Evolutionary conservation across 768 basidiomycete species (phyloP), one percentile per base, ranked within the genome.

Genomic region (Tricholoma bakamatsutake): DNA sequence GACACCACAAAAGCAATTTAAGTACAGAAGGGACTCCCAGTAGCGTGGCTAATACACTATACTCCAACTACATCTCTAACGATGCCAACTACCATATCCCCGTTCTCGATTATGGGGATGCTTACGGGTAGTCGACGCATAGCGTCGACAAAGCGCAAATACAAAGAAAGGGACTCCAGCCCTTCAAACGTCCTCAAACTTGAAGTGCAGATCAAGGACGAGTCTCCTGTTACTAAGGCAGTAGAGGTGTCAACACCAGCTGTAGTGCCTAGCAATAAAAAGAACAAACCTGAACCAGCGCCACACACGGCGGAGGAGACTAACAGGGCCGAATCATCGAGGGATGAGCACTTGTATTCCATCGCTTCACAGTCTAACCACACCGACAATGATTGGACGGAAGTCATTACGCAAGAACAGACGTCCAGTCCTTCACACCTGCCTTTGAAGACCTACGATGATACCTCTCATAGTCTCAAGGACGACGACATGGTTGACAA

Each of bases 101-200:
- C 59, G 55, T 62, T 59, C 50, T 60, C 59, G 9, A 55, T 62
- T 43, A 52, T 62, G 6, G 59, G 59, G n/a, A 18, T 60, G 52
- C 52, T 62, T 21, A 62, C 60, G 46, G 54, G 59, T 39, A 57
- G 56, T 40, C 52, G 58, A 39, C 60, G 57, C 2, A n/a, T 53
- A 18, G n/a, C 55, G 8, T 49, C 55, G 17, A 35, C 40, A 40
- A 56, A 50, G 12, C 49, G 8, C 30, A 53, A 34, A 13, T 49
- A 48, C 43, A 57, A 50, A 59, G 55, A 24, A 28, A 47, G 34
- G 24, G 13, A 30, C n/a, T 48, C 46, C 15, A 30, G n/a, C 10
- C 30, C 28, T n/a, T 48, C 46, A 9, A 48, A 30, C 15, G 7
- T 48, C 15, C n/a, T 31, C n/a, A n/a, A 48, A n/a, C n/a, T n/a